Conservation (phyloP, 2,329 filamentous ascomycete genomes). For the Apiospora pterosperma region DNA sequence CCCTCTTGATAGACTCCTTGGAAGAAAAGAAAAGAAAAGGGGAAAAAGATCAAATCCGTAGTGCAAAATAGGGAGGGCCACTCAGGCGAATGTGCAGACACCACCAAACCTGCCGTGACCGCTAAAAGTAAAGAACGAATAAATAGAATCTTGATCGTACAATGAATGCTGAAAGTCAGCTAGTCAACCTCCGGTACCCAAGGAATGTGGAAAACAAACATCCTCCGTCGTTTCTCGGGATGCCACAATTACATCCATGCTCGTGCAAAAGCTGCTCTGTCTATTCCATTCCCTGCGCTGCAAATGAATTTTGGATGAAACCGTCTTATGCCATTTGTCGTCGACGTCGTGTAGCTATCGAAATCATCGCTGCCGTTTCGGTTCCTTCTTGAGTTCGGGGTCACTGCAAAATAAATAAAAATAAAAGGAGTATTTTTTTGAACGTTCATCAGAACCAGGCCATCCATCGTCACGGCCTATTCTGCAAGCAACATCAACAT, state of each 20-base stretch:
- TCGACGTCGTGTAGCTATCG: constrained; percentile 21
- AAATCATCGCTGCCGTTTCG: constrained; percentile 13
- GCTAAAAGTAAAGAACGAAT: neutral
- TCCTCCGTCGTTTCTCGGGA: constrained; percentile 17
- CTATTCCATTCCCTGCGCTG: constrained; percentile 26
- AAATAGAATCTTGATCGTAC: constrained; percentile 16
- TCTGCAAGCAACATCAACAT: constrained; percentile 7
- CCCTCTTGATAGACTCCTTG: constrained; percentile 2
- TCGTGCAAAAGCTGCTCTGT: constrained; percentile 23
- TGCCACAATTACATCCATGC: constrained; percentile 18
- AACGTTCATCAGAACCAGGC: constrained; percentile 17
- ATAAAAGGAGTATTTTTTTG: constrained; percentile 13
- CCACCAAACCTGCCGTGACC: neutral
- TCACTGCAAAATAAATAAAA: constrained; percentile 13
- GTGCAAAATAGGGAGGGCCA: neutral
- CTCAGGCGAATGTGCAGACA: neutral
- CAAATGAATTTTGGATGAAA: constrained; percentile 24
- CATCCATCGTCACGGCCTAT: constrained; percentile 22
- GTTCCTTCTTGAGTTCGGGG: constrained; percentile 19
- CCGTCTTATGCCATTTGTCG: constrained; percentile 27
- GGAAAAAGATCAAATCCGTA: neutral
- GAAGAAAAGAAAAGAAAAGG: neutral
- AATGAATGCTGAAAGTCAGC: constrained; percentile 12
- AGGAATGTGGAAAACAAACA: constrained; percentile 2
- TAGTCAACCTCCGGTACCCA: neutral